Percentiles rank a stretch among this genome's conserved stretches.
Evolutionary conservation across 2,329 filamentous ascomycete species (phyloP).

Genomic region (Sporothrix globosa): DNA sequence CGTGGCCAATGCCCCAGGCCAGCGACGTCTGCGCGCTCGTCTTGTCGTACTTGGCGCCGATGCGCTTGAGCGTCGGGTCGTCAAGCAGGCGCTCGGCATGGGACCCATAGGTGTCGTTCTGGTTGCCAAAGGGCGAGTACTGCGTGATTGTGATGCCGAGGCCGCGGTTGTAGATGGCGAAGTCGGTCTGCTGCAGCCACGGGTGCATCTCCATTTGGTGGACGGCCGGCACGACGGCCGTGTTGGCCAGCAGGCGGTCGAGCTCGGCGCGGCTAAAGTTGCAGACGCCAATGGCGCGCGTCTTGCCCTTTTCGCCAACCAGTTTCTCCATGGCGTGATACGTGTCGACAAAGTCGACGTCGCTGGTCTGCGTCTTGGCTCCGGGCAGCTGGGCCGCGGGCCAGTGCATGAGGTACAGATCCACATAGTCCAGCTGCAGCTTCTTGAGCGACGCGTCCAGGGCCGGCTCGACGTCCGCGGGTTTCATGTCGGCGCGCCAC

Average conservation of each 20-base stretch:
- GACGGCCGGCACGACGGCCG: conserved; percentile 56
- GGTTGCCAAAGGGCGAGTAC: conserved; percentile 67
- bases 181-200: conserved; percentile 63
- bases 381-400: conserved; percentile 11
- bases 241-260: conserved; percentile 56
- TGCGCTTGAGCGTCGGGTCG: conserved; percentile 64
- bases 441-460: conserved; percentile 63
- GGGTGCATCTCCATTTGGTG: conserved; percentile 67
- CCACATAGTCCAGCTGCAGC: conserved; percentile 45
- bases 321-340: conserved; percentile 63
- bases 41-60: conserved; percentile 71
- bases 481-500: conserved; percentile 65
- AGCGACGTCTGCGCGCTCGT: conserved; percentile 78
- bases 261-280: conserved; percentile 64
- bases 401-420: conserved; percentile 35
- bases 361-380: conserved; percentile 14
- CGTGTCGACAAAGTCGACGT: conserved; percentile 37
- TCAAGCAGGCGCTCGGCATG: conserved; percentile 42
- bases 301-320: conserved; percentile 54
- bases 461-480: conserved; percentile 61
- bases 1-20: conserved; percentile 82
- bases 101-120: conserved; percentile 42
- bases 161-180: conserved; percentile 61
- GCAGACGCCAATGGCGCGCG: conserved; percentile 61
- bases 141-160: conserved; percentile 63